phyloP scores from a whole-genome alignment of 306 rosid genomes.

The Trichosanthes truncata region DNA sequence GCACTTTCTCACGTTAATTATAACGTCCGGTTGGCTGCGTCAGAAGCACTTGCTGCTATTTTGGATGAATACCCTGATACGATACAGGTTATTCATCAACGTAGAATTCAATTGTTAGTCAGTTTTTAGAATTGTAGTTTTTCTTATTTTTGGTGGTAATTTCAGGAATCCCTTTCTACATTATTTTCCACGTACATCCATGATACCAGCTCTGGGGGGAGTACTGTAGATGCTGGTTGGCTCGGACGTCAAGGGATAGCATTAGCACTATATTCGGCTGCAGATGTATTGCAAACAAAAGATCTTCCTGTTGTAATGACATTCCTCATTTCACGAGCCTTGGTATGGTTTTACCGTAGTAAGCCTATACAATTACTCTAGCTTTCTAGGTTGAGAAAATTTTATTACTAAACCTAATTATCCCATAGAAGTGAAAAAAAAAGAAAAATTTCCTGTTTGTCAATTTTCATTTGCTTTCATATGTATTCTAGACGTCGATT shows the following conservation, averaged over 20 bases:
- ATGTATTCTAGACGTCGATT: neutral
- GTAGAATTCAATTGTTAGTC: neutral
- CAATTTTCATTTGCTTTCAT: neutral
- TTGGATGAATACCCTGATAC: constrained; percentile 88
- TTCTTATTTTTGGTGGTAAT: constrained; percentile 19
- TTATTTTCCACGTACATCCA: constrained; percentile 75
- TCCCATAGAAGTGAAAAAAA: neutral
- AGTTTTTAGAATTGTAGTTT: neutral
- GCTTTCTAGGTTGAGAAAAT: neutral
- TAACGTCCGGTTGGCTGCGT: constrained; percentile 82
- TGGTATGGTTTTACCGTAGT: constrained; percentile 39
- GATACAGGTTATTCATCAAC: constrained; percentile 50
- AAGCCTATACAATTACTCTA: neutral
- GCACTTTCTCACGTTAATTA: constrained; percentile 78
- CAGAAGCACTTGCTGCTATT: constrained; percentile 91
- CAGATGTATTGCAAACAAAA: constrained; percentile 87
- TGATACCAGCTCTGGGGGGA: constrained; percentile 53
- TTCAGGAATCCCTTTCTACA: constrained; percentile 85
- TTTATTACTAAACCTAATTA: neutral
- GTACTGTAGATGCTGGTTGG: constrained; percentile 76
- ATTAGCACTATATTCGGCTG: constrained; percentile 70
- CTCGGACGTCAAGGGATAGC: constrained; percentile 96
- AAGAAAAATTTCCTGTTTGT: neutral
- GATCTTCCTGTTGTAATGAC: constrained; percentile 94
- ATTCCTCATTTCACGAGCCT: constrained; percentile 87